Evolutionary conservation across 257 asterid species (phyloP), one percentile per base, ranked within the genome.

Genomic region (Phtheirospermum japonicum): DNA sequence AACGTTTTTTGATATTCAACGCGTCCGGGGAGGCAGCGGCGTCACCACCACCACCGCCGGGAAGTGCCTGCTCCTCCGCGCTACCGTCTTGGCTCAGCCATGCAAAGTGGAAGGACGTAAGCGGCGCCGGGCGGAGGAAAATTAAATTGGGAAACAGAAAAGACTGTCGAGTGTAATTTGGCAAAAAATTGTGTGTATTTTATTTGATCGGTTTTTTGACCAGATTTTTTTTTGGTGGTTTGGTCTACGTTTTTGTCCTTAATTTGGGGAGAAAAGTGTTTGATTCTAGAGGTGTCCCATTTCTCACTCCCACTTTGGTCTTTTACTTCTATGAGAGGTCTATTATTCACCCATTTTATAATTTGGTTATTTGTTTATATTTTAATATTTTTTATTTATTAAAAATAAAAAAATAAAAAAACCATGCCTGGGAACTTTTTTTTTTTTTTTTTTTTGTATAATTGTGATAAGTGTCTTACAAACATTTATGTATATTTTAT

Each of bases 51-150:
- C 54, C 48, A 40, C 48, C n/a, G 48, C 54, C 54, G 14, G 33
- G 48, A 17, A 74, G 59, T 28, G 66, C 68, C 72, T 58, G 70
- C 72, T 59, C 54, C 59, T 55, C 20, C 68, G 53, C 74, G 46
- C 84, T 66, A 70, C 73, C 66, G 68, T 30, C 46, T 69, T 49
- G 33, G 66, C 77, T 59, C 67, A 43, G 68, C 75, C 75, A 69
- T 80, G 76, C 71, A 66, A 50, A 9, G 66, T 71, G 28, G 28
- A 62, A 67, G 17, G 49, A 9, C 14, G 55, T 37, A 7, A 6
- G 20, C 30, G 11, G 20, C 39, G 45, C 4, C 18, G 43, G 34
- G 57, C 10, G 57, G 66, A 42, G 56, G 56, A 61, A 61, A 1
- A 23, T 23, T 23, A 3, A 23, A 23, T 1, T 1, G 3, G 28